Evolutionary conservation across 257 asterid genomes (phyloP).

Genomic region (Dorcoceras hygrometricum): DNA sequence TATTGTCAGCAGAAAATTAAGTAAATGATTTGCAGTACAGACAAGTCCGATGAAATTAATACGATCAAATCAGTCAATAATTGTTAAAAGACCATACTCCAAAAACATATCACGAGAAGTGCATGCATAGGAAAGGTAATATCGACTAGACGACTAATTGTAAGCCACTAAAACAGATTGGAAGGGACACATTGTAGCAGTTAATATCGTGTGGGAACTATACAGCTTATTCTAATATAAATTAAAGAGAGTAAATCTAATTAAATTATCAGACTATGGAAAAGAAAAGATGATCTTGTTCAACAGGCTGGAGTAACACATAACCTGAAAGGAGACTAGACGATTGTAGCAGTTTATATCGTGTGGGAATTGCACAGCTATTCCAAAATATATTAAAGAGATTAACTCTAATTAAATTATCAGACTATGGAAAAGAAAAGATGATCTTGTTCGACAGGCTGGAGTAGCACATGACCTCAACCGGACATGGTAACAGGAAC

Average conservation of each 20-base stretch:
- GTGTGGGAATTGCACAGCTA: not conserved
- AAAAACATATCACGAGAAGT: not conserved
- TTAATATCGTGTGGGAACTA: not conserved
- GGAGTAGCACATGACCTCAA: not conserved
- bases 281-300: not conserved
- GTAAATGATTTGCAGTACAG: not conserved
- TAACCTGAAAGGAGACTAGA: too few species aligned
- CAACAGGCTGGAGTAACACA: slow-evolving; percentile 8
- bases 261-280: not conserved
- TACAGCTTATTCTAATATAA: not conserved
- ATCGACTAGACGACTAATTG: not conserved
- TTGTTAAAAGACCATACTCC: not conserved
- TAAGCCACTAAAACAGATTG: slow-evolving; percentile 5
- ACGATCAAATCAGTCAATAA: not conserved
- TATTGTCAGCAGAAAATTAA: slow-evolving; percentile 5
- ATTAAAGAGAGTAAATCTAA: not conserved
- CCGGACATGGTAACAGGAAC: not conserved
- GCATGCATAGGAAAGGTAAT: not conserved
- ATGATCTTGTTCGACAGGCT: slow-evolving; percentile 9
- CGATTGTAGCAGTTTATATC: too few species aligned
- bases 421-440: not conserved
- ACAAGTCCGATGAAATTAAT: not conserved
- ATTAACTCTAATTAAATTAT: not conserved
- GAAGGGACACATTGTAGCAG: not conserved
- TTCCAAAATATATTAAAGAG: not conserved